Conservation (phyloP, 192 early-diverging fungal genomes). For the Neocallimastix lanati region DNA sequence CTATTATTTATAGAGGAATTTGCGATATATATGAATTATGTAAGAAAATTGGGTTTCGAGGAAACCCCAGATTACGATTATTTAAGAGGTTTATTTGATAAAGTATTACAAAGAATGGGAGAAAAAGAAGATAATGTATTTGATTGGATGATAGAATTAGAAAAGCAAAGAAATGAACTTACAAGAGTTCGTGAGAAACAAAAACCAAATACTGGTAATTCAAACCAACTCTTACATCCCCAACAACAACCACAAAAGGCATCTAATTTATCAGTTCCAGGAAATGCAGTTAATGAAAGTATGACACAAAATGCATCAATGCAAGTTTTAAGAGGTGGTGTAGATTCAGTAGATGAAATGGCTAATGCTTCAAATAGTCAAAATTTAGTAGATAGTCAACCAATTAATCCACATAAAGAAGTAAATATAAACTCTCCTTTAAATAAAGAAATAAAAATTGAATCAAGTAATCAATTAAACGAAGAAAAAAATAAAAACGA, state of each 20-base stretch:
- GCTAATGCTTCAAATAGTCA: neutral
- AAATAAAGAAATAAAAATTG: neutral
- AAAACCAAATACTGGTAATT: neutral
- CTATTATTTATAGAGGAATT: constrained; percentile 49
- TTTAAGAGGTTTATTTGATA: constrained; percentile 64
- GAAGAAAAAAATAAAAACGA: neutral
- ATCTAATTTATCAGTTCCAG: neutral
- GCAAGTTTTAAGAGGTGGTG: neutral
- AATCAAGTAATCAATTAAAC: no score
- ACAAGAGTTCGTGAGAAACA: constrained; percentile 13
- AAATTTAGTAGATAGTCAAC: neutral
- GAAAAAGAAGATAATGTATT: constrained; percentile 80
- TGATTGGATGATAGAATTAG: constrained; percentile 71
- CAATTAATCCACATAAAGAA: no score
- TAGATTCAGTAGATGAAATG: neutral
- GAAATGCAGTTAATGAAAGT: neutral
- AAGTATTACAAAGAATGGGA: constrained; percentile 38
- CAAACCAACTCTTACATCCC: neutral
- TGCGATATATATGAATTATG: constrained; percentile 72
- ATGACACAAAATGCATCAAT: neutral
- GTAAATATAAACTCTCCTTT: neutral
- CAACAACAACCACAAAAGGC: neutral
- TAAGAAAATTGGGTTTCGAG: constrained; percentile 81
- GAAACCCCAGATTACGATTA: constrained; percentile 96
- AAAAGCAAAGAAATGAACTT: constrained; percentile 22